Evolutionary conservation across 1,284 basidiomycete genomes (phyloP), one percentile per base, ranked within the genome.

Genomic region (Dichomitus squalens): DNA sequence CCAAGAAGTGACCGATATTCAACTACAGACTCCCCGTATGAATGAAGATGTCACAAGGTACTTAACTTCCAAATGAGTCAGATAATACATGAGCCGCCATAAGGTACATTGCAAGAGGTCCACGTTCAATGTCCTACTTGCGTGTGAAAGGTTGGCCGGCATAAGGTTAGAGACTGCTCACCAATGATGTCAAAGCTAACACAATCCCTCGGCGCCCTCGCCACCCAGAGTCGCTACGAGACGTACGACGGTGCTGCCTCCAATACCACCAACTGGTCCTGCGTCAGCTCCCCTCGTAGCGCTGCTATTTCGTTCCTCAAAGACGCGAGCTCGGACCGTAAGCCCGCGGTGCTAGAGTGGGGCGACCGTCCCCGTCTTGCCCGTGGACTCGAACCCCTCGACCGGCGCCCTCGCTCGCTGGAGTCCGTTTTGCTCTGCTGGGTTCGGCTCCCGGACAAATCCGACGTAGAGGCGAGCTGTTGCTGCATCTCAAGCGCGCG

Each of bases 281-380:
- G 29, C 49, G 54, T 38, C 41, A 59, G 36, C 44, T 52, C 35
- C 44, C 43, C 49, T 1, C 57, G 57, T n/a, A 59, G 27, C 25
- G 50, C 52, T 7, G 52, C 36, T 18, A 59, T 52, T 49, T 59
- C 57, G 31, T 7, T 33, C 34, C 57, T 43, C 23, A 59, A 23
- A 5, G 36, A 34, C 4, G 38, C 23, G 20, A 59, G 52, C 38
- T 59, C 57, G 18, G n/a, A 23, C 3, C 36, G 49, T 23, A 59
- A 31, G 14, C 29, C 6, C 12, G 34, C 36, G 3, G 12, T n/a
- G n/a, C 41, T 44, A 23, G 41, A 23, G 23, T 29, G 38, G 3
- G 35, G 20, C 34, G 57, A 34, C n/a, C 33, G 44, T 7, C 44
- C 34, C 21, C 39, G 25, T n/a, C 52, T 27, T 1, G 25, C 6